phyloP scores from a whole-genome alignment of 2,329 filamentous ascomycete species.

The Fusarium sp. region DNA sequence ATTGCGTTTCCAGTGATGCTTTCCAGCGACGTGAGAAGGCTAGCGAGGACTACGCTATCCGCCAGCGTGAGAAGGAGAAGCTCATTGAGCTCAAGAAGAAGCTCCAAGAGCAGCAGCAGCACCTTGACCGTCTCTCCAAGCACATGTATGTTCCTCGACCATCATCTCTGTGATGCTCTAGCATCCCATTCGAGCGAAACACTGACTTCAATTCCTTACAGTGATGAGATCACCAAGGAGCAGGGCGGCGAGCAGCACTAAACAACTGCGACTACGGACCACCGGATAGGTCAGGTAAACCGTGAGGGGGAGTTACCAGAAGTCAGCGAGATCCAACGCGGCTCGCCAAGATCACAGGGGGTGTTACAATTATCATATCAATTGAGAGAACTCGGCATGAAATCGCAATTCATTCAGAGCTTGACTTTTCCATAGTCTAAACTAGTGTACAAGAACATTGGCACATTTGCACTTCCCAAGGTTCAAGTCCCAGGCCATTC shows the following conservation, averaged over 20 bases:
- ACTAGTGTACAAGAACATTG: conserved; percentile 55
- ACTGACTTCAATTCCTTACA: conserved; percentile 51
- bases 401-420: conserved; percentile 36
- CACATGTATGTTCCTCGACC: conserved; percentile 75
- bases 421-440: conserved; percentile 46
- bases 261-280: conserved; percentile 36
- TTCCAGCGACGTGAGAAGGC: conserved; percentile 94
- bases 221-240: conserved; percentile 80
- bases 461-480: conserved; percentile 40
- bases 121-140: conserved; percentile 85
- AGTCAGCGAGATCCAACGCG: conserved; percentile 31
- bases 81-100: conserved; percentile 78
- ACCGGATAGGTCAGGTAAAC: conserved; percentile 37
- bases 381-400: conserved; percentile 10
- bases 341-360: conserved; percentile 25
- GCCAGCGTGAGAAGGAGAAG: conserved; percentile 91
- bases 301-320: conserved; percentile 30
- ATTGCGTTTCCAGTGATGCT: conserved; percentile 71
- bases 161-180: conserved; percentile 4
- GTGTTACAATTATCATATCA: conserved; percentile 18
- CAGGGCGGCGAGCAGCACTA: conserved; percentile 76
- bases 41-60: conserved; percentile 85
- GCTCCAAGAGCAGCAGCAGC: conserved; percentile 80
- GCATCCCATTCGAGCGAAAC: neutral
- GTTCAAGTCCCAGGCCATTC: conserved; percentile 27